phyloP scores from a whole-genome alignment of 495 filamentous ascomycete genomes.

The Chaetomidium leptoderma region DNA sequence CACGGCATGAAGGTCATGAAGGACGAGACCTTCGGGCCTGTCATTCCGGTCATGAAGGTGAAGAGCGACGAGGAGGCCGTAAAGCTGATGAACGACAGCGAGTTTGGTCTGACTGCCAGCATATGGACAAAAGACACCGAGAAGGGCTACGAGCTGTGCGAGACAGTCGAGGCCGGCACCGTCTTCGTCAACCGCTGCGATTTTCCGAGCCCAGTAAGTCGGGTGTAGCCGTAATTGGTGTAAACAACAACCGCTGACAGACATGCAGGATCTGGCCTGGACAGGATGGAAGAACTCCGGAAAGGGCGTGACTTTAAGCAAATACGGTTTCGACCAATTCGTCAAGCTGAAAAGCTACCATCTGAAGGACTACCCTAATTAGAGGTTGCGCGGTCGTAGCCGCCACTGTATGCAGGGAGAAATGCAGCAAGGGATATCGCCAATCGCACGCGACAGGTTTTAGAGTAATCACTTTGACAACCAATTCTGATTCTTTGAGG shows the following conservation, averaged over 20 bases:
- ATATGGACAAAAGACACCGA: slow-evolving; percentile 92
- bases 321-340: slow-evolving; percentile 90
- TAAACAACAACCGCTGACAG: slow-evolving; percentile 8
- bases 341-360: slow-evolving; percentile 95
- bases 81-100: slow-evolving; percentile 86
- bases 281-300: slow-evolving; percentile 97
- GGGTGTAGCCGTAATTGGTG: neutral
- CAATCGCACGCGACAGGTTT: slow-evolving; percentile 4
- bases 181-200: slow-evolving; percentile 96
- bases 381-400: slow-evolving; percentile 29
- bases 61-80: slow-evolving; percentile 78
- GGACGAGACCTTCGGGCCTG: slow-evolving; percentile 93
- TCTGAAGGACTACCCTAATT: slow-evolving; percentile 80
- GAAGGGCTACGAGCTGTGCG: slow-evolving; percentile 70
- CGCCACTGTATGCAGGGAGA: slow-evolving; percentile 19
- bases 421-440: slow-evolving; percentile 22
- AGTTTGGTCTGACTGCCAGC: slow-evolving; percentile 92
- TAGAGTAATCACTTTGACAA: neutral
- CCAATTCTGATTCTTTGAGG: slow-evolving; percentile 10
- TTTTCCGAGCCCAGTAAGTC: slow-evolving; percentile 82
- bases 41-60: slow-evolving; percentile 93
- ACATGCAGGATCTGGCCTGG: slow-evolving; percentile 83
- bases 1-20: slow-evolving; percentile 89
- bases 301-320: slow-evolving; percentile 82
- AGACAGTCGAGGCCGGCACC: slow-evolving; percentile 86